Base-by-base conservation (phyloP, 1,284 basidiomycete genomes). In the Hymenochaete sp. region DNA sequence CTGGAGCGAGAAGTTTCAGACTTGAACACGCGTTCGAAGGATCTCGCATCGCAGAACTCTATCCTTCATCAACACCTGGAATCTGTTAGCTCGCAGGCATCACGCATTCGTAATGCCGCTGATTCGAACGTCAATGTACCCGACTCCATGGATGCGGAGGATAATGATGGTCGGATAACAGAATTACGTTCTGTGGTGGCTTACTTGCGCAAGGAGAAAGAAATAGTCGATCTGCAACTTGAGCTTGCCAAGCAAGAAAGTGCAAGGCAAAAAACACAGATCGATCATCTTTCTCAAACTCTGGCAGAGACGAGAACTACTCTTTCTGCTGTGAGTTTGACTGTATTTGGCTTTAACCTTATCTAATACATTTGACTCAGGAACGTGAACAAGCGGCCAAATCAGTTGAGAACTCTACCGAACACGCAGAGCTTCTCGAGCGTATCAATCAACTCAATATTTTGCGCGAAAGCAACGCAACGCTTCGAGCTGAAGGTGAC, bases 361-460 rank as follows among this genome's bases (percentile, higher is more conserved):
- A 40, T 45, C 10, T 51, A 35, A 6, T 19, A n/a, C n/a, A 19
- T 1, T 35, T 38, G 22, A 22, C 9, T 14, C 52, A 90, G 84
- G 87, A 92, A 60, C 81, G 88, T 11, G 82, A 87, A 55, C 75
- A 77, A 38, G 82, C 82, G 2, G 73, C 81, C 6, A 73, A 83
- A 52, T 68, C 74, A 16, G 73, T 82, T 2, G 70, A 78, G 0
- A 84, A 82, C 2, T 79, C 84, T n/a, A 70, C 79, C 2, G 85
- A 92, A 56, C 91, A 93, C 53, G 74, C 80, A 10, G 88, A 92
- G 59, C 74, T 95, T 35, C 67, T 93, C 32, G 87, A 92, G 59
- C 77, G 87, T 55, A 92, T 93, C 62, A 87, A 90, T 54, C 84
- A 92, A 56, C 72, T 92, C 48, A 90, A 87, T 51, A 75, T 93